Evolutionary conservation across 169 alveolate genomes (phyloP).

Genomic region (Theileria equi): DNA sequence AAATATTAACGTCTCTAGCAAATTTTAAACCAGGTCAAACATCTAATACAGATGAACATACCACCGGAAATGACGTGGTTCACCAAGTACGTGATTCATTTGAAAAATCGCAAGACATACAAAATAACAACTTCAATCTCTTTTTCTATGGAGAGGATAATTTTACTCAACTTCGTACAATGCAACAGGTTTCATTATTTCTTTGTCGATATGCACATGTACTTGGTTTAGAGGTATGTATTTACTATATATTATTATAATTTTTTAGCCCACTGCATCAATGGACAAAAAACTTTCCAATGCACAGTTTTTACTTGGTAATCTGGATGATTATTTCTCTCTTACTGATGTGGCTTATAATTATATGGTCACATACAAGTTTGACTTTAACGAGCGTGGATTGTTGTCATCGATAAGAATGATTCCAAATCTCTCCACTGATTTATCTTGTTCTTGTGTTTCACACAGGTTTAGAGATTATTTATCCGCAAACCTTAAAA

Average conservation of each 20-base stretch:
- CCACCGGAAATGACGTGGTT: background rate
- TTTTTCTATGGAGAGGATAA: slow-evolving; percentile 46
- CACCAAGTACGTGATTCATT: background rate
- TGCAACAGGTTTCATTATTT: slow-evolving; percentile 14
- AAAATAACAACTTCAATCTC: slow-evolving; percentile 10
- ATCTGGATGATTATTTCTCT: slow-evolving; percentile 24
- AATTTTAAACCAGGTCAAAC: background rate
- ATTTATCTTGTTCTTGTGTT: slow-evolving; percentile 31
- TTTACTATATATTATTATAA: background rate
- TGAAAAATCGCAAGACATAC: background rate
- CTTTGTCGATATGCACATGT: slow-evolving; percentile 21
- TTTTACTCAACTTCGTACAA: slow-evolving; percentile 26
- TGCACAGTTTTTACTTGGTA: slow-evolving; percentile 19
- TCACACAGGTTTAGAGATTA: slow-evolving; percentile 5
- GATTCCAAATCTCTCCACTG: slow-evolving; percentile 55
- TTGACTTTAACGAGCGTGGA: slow-evolving; percentile 26
- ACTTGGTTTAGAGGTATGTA: slow-evolving; percentile 36
- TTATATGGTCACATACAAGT: slow-evolving; percentile 30
- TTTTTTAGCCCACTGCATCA: slow-evolving; percentile 25
- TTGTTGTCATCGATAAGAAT: slow-evolving; percentile 18
- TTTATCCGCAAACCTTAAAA: background rate
- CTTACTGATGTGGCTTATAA: background rate
- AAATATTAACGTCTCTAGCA: slow-evolving; percentile 12
- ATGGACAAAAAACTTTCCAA: slow-evolving; percentile 11
- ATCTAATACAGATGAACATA: background rate